Conservation (phyloP, 306 rosid genomes). For the Citrullus mucosospermus region DNA sequence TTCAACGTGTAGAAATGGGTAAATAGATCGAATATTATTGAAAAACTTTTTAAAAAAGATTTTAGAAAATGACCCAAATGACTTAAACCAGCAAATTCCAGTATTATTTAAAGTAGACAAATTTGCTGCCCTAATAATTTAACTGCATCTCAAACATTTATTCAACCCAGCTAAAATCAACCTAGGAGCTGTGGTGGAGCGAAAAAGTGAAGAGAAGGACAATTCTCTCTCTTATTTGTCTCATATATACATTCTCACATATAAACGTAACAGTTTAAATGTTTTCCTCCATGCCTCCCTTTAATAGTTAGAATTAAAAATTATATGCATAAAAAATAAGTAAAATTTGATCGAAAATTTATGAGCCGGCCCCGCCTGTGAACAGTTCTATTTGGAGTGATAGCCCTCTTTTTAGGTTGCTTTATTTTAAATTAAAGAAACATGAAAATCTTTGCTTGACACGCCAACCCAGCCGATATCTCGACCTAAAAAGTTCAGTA, state of each 20-base stretch:
- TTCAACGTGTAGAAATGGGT: neutral
- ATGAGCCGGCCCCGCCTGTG: neutral
- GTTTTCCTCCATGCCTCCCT: neutral
- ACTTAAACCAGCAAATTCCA: neutral
- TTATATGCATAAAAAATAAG: neutral
- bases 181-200: neutral
- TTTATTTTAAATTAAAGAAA: neutral
- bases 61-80: neutral
- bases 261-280: neutral
- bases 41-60: neutral
- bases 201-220: neutral
- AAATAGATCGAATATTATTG: neutral
- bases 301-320: neutral
- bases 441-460: slow-evolving; percentile 7
- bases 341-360: neutral
- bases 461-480: neutral
- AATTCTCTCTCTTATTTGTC: neutral
- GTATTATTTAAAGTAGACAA: neutral
- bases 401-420: neutral
- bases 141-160: neutral
- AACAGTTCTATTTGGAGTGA: neutral
- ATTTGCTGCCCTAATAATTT: neutral
- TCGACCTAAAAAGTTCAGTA: neutral
- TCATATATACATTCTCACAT: neutral
- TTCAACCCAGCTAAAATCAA: neutral